A percentile compares a stretch with the other conserved stretches of the same genome.
Conservation (phyloP, 2,329 filamentous ascomycete species). For the Colletotrichum theobromicola region DNA sequence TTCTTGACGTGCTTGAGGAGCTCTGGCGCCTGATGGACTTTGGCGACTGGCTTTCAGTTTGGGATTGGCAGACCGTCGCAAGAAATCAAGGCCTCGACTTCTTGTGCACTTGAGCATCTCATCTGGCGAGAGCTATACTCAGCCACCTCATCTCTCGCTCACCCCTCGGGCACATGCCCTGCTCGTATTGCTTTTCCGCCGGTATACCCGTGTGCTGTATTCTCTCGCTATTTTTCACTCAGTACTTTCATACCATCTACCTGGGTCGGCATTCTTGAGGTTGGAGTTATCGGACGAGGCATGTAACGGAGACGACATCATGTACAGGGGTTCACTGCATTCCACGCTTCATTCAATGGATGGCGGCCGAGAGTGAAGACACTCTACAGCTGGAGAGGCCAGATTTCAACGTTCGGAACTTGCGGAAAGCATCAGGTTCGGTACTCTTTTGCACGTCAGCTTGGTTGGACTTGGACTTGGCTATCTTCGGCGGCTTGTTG, state of each 20-base stretch:
- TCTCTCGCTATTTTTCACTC: background rate
- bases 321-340: background rate
- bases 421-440: background rate
- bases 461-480: background rate
- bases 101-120: constrained; percentile 46
- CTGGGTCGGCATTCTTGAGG: background rate
- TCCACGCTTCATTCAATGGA: background rate
- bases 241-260: background rate
- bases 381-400: background rate
- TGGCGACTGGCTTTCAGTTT: constrained; percentile 62
- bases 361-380: background rate
- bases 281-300: constrained; percentile 8
- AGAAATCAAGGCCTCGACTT: constrained; percentile 60
- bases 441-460: background rate
- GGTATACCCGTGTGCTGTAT: constrained; percentile 20
- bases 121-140: background rate
- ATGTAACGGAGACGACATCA: background rate
- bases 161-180: background rate
- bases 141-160: background rate
- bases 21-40: constrained; percentile 65
- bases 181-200: background rate
- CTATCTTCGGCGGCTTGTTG: background rate
- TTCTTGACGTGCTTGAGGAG: constrained; percentile 58
- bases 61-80: constrained; percentile 69
- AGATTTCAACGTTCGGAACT: background rate